Conservation (phyloP, 441 rosid species). For the Corymbia citriodora region DNA sequence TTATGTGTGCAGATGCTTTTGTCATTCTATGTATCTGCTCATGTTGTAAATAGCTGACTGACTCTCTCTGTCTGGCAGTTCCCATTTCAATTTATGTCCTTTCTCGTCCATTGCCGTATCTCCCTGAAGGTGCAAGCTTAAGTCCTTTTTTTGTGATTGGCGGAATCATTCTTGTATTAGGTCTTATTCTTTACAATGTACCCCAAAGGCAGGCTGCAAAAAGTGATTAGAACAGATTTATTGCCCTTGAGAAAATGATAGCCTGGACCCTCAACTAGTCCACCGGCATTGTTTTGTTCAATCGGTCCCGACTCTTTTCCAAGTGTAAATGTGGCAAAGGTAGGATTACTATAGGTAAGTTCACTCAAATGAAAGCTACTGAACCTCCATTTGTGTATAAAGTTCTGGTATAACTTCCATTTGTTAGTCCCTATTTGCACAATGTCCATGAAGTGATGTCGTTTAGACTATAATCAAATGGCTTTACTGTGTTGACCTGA, state of each 20-base stretch:
- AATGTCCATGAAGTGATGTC: not conserved
- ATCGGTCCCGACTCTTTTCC: not conserved
- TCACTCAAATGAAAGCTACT: not conserved
- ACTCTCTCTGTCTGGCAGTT: constrained; percentile 31
- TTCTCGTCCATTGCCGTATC: constrained; percentile 78
- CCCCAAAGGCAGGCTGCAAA: constrained; percentile 26
- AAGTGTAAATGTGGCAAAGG: not conserved
- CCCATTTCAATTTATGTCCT: constrained; percentile 61
- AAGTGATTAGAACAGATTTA: not conserved
- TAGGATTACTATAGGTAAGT: not conserved
- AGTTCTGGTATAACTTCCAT: not conserved
- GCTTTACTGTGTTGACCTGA: not conserved
- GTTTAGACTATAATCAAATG: not conserved
- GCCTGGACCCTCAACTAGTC: not conserved
- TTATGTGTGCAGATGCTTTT: not conserved
- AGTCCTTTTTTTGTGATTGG: constrained; percentile 62
- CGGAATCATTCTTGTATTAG: constrained; percentile 41
- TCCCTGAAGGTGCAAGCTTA: constrained; percentile 63
- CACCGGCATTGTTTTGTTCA: not conserved
- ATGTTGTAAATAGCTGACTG: not conserved
- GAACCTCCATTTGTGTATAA: not conserved
- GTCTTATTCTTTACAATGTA: constrained; percentile 64
- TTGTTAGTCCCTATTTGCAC: not conserved
- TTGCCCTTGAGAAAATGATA: not conserved
- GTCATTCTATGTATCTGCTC: not conserved